phyloP scores from a whole-genome alignment of 2,329 filamentous ascomycete genomes.

The Fusarium sambucinum region DNA sequence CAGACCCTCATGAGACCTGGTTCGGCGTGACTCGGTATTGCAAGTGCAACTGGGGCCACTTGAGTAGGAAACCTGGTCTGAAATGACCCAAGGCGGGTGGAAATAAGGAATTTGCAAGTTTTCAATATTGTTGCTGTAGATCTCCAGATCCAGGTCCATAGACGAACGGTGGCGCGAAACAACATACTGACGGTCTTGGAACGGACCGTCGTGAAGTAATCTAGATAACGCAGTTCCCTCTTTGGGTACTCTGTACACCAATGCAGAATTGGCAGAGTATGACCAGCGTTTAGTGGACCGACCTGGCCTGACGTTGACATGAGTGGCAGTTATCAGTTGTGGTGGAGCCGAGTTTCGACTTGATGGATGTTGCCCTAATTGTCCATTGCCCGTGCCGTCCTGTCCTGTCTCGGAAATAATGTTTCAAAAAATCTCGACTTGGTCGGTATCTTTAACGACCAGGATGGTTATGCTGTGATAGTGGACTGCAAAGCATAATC shows the following conservation, averaged over 20 bases:
- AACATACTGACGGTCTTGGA: slow-evolving; percentile 26
- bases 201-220: slow-evolving; percentile 21
- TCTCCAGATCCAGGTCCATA: slow-evolving; percentile 26
- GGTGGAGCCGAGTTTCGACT: slow-evolving; percentile 34
- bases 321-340: slow-evolving; percentile 42
- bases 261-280: slow-evolving; percentile 11
- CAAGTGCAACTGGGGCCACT: slow-evolving; percentile 7
- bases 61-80: slow-evolving; percentile 16
- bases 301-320: slow-evolving; percentile 21
- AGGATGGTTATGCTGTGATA: slow-evolving; percentile 11
- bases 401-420: slow-evolving; percentile 19
- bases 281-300: background rate
- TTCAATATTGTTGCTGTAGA: slow-evolving; percentile 14
- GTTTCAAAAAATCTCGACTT: slow-evolving; percentile 21
- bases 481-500: slow-evolving; percentile 30
- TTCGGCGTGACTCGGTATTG: slow-evolving; percentile 37
- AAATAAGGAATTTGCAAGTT: slow-evolving; percentile 20
- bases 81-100: background rate
- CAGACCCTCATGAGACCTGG: slow-evolving; percentile 30
- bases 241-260: slow-evolving; percentile 20
- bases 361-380: slow-evolving; percentile 10
- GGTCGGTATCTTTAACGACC: background rate
- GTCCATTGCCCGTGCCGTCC: slow-evolving; percentile 8
- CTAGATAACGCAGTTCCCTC: slow-evolving; percentile 31
- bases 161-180: slow-evolving; percentile 31